phyloP scores from a whole-genome alignment of 208 protist genomes.

The Trichomonas vaginalis region DNA sequence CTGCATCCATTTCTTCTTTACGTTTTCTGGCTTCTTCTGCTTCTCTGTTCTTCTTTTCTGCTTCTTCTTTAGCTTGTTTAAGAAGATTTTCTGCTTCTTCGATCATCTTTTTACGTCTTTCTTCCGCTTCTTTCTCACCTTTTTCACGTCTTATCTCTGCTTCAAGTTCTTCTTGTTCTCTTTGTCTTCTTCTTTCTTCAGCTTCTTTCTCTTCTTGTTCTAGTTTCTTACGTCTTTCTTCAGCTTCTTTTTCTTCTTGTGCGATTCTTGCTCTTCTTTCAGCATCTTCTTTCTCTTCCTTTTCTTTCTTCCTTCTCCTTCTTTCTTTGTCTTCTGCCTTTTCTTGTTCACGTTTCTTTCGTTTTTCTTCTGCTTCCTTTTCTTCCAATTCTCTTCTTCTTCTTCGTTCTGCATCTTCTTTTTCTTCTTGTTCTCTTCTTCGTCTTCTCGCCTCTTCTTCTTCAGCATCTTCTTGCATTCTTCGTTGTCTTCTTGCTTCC shows the following conservation, averaged over 20 bases:
- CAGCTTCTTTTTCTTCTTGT: background rate
- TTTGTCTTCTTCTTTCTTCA: background rate
- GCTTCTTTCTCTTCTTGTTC: background rate
- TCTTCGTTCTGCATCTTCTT: background rate
- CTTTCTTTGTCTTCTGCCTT: background rate
- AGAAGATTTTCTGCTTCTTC: background rate
- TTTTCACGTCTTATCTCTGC: background rate
- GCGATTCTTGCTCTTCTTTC: background rate
- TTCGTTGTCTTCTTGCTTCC: background rate
- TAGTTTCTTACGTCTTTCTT: background rate
- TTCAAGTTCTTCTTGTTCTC: background rate
- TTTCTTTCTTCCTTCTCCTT: background rate
- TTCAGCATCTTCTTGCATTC: background rate
- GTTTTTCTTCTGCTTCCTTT: background rate
- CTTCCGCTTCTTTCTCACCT: background rate
- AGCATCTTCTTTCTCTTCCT: background rate
- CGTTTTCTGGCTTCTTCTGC: background rate
- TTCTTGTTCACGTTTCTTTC: background rate
- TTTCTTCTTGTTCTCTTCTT: background rate
- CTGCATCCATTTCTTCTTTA: background rate
- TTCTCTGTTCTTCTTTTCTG: background rate
- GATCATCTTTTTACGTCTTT: background rate
- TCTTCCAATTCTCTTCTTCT: background rate
- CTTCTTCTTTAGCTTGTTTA: background rate
- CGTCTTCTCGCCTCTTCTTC: background rate